Evolutionary conservation across 345 rosid genomes (phyloP).

Genomic region (Lumnitzera littorea): DNA sequence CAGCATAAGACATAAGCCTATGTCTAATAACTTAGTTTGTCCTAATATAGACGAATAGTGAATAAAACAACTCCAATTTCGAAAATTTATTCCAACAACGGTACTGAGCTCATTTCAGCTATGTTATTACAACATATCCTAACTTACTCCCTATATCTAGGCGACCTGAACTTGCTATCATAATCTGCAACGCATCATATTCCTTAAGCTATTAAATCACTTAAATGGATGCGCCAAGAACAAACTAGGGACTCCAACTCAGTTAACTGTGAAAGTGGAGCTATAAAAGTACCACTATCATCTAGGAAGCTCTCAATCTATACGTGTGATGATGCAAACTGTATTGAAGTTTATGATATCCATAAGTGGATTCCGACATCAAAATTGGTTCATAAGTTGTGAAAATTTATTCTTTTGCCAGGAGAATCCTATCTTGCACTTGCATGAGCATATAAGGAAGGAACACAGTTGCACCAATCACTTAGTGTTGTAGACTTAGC

Average conservation of each 20-base stretch:
- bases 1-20: no score
- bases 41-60: no score
- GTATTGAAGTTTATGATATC: conserved; percentile 95
- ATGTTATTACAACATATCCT: no score
- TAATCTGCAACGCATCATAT: conserved; percentile 92
- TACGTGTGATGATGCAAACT: conserved; percentile 90
- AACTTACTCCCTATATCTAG: no score
- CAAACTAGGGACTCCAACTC: conserved; percentile 45
- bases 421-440: conserved; percentile 91
- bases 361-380: conserved; percentile 92
- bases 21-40: no score
- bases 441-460: conserved; percentile 81
- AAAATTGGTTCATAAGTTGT: conserved; percentile 66
- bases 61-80: no score
- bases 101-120: no score
- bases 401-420: conserved; percentile 94
- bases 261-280: conserved; percentile 16
- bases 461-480: conserved; percentile 73
- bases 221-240: conserved; percentile 82
- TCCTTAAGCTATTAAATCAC: conserved; percentile 93
- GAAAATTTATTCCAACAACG: no score
- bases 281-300: conserved; percentile 29
- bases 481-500: conserved; percentile 77
- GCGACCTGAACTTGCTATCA: no score
- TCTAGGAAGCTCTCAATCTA: conserved; percentile 51